Evolutionary conservation across 345 rosid genomes (phyloP).

Genomic region (Sonneratia caseolaris): DNA sequence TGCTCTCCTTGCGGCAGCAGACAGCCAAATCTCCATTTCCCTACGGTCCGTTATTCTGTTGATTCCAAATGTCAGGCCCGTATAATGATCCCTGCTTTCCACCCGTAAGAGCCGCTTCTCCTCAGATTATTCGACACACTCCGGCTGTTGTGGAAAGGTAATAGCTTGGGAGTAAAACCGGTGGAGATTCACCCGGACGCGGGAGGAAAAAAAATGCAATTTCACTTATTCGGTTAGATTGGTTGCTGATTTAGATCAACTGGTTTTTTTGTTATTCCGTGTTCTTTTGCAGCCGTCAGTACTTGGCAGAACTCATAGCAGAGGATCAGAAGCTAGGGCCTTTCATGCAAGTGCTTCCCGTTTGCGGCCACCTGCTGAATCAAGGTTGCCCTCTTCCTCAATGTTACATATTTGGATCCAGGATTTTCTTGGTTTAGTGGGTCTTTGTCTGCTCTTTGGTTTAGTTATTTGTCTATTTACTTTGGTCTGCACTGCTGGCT

Average conservation of each 20-base stretch:
- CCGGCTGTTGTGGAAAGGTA: conserved; percentile 52
- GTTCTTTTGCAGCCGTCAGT: conserved; percentile 51
- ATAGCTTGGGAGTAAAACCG: neutral
- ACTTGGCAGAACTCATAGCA: conserved; percentile 79
- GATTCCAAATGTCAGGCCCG: conserved; percentile 66
- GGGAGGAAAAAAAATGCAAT: neutral
- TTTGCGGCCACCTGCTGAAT: conserved; percentile 80
- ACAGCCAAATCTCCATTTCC: neutral
- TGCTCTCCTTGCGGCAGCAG: neutral
- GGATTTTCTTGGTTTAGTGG: conserved; percentile 17
- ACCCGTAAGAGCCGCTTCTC: conserved; percentile 94
- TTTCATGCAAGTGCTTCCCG: conserved; percentile 86
- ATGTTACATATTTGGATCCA: conserved; percentile 40
- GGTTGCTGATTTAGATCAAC: neutral
- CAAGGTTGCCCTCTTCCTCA: conserved; percentile 50
- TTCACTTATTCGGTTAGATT: neutral
- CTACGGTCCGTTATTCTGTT: neutral
- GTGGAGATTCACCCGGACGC: neutral
- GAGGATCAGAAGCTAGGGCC: conserved; percentile 98
- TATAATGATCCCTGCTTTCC: conserved; percentile 79
- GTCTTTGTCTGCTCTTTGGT: neutral
- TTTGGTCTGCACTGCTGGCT: neutral
- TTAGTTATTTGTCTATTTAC: neutral
- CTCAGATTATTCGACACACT: conserved; percentile 56
- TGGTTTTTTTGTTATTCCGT: conserved; percentile 17